Evolutionary conservation across 805 yeast species (phyloP).

Genomic region (Grigorovia jiainica): DNA sequence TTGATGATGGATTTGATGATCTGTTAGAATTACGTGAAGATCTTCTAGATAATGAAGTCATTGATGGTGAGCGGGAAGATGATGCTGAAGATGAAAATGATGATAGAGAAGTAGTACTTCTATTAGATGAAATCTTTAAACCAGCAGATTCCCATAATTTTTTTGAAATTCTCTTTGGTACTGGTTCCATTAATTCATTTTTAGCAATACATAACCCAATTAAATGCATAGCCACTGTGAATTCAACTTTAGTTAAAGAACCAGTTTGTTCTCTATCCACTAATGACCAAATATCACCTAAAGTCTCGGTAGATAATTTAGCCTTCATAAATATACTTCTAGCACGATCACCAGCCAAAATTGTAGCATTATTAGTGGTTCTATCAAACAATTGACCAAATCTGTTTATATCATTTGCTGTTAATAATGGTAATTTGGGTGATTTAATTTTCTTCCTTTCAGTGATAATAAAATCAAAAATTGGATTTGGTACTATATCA

Average conservation of each 20-base stretch:
- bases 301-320: slow-evolving; percentile 59
- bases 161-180: slow-evolving; percentile 42
- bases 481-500: slow-evolving; percentile 14
- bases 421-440: slow-evolving; percentile 36
- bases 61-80: slow-evolving; percentile 1
- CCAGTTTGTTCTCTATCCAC: slow-evolving; percentile 74
- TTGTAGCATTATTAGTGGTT: slow-evolving; percentile 31
- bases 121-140: slow-evolving; percentile 4
- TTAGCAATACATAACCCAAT: slow-evolving; percentile 60
- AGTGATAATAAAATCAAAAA: background rate
- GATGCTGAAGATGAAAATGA: background rate
- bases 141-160: slow-evolving; percentile 31
- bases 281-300: slow-evolving; percentile 83
- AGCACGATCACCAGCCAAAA: slow-evolving; percentile 63
- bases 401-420: slow-evolving; percentile 48
- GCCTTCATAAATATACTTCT: slow-evolving; percentile 83
- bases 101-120: background rate
- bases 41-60: background rate
- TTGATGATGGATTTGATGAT: background rate
- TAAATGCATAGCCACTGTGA: slow-evolving; percentile 88
- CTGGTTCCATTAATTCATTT: slow-evolving; percentile 49
- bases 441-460: slow-evolving; percentile 3
- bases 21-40: background rate
- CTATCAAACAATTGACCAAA: slow-evolving; percentile 65
- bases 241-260: slow-evolving; percentile 59